Percentiles rank a stretch among this genome's conserved stretches.
Conservation (phyloP, 495 filamentous ascomycete species). For the Tuber microsphaerosporum region DNA sequence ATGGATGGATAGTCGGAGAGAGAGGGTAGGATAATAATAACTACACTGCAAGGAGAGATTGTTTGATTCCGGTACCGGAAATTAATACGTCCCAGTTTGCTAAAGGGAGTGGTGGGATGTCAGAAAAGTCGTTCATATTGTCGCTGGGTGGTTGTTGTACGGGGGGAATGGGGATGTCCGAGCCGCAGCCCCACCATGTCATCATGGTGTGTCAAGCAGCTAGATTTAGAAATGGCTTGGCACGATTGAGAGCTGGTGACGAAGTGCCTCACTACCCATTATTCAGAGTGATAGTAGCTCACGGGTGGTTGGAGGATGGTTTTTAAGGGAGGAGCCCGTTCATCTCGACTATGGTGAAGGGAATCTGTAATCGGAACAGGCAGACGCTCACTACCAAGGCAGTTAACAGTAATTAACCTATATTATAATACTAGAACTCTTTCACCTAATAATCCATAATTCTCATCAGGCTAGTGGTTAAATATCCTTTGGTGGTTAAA, state of each 20-base stretch:
- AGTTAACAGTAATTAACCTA: no score
- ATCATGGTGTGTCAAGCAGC: background rate
- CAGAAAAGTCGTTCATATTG: constrained; percentile 38
- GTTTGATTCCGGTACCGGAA: constrained; percentile 76
- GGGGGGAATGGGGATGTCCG: background rate
- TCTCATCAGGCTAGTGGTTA: no score
- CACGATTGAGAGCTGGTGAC: background rate
- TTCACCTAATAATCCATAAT: no score
- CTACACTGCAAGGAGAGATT: constrained; percentile 91
- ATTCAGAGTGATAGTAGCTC: background rate
- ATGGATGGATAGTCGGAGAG: constrained; percentile 13
- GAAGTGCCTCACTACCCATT: background rate
- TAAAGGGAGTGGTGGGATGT: constrained; percentile 34
- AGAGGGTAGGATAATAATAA: constrained; percentile 42
- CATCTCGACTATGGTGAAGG: no score
- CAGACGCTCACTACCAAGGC: no score
- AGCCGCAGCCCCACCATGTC: background rate
- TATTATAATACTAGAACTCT: no score
- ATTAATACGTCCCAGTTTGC: constrained; percentile 78
- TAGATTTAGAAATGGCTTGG: background rate
- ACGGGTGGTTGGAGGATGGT: no score
- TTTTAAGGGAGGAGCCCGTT: background rate
- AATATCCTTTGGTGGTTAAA: no score
- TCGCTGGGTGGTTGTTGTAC: background rate
- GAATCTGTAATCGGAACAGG: no score